A percentile compares a stretch with the other conserved stretches of the same genome.
phyloP scores from a whole-genome alignment of 1,284 basidiomycete genomes.

The Trametes polyzona region DNA sequence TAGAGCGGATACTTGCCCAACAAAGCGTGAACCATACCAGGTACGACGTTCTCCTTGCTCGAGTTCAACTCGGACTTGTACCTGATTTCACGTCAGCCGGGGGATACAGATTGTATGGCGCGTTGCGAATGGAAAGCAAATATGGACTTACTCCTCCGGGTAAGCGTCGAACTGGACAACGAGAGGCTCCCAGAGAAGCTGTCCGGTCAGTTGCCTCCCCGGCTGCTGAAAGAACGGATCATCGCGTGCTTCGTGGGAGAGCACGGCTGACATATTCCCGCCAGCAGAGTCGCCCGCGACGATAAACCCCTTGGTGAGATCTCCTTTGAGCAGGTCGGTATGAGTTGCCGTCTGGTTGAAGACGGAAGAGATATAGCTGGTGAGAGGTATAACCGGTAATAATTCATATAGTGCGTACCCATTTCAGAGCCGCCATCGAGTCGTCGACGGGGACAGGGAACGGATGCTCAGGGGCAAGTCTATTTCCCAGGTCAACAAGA shows the following conservation, averaged over 20 bases:
- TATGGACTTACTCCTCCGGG: neutral
- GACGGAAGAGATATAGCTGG: neutral
- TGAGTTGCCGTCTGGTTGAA: conserved; percentile 18
- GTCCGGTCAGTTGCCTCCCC: conserved; percentile 21
- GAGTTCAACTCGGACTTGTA: conserved; percentile 29
- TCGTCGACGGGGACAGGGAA: conserved; percentile 45
- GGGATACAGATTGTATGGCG: neutral
- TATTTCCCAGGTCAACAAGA: neutral
- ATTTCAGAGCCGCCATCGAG: conserved; percentile 35
- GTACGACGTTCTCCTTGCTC: conserved; percentile 24
- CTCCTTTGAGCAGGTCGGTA: conserved; percentile 6
- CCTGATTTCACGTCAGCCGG: conserved; percentile 1
- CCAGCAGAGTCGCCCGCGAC: conserved; percentile 28
- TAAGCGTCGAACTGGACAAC: conserved; percentile 13
- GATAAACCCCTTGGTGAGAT: conserved; percentile 24
- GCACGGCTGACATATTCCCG: conserved; percentile 23
- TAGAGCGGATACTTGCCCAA: neutral
- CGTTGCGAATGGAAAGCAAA: too few species aligned
- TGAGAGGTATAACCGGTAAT: too few species aligned
- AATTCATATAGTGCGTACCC: neutral
- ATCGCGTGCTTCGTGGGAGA: conserved; percentile 21
- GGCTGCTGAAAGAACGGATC: conserved; percentile 24
- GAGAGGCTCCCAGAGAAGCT: conserved; percentile 18
- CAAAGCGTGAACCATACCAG: conserved; percentile 19
- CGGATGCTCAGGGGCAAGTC: conserved; percentile 43